Evolutionary conservation across 2,329 filamentous ascomycete genomes (phyloP).

Genomic region (Aspergillus luchuensis): DNA sequence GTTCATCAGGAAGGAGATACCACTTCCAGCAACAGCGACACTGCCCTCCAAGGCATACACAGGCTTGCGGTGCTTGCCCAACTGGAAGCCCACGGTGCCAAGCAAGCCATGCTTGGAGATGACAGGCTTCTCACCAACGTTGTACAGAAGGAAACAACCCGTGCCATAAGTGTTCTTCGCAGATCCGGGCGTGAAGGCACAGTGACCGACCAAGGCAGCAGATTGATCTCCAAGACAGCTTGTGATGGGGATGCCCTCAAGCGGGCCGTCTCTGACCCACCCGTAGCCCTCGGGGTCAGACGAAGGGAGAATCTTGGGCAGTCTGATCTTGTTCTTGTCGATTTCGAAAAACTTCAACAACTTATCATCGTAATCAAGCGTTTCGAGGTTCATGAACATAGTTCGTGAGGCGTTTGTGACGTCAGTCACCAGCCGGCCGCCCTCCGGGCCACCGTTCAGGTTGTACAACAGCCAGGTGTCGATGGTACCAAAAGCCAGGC

Average conservation of each 20-base stretch:
- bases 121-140: slow-evolving; percentile 81
- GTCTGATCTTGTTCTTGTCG: slow-evolving; percentile 67
- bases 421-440: slow-evolving; percentile 77
- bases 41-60: slow-evolving; percentile 83
- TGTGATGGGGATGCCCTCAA: slow-evolving; percentile 73
- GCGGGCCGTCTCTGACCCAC: slow-evolving; percentile 61
- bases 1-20: slow-evolving; percentile 73
- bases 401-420: slow-evolving; percentile 85
- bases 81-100: slow-evolving; percentile 84
- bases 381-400: slow-evolving; percentile 91
- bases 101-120: slow-evolving; percentile 81
- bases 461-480: slow-evolving; percentile 87
- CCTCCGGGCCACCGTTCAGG: slow-evolving; percentile 69
- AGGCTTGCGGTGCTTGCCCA: slow-evolving; percentile 67
- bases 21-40: slow-evolving; percentile 78
- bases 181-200: slow-evolving; percentile 76
- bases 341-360: slow-evolving; percentile 79
- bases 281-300: slow-evolving; percentile 75
- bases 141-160: slow-evolving; percentile 86
- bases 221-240: slow-evolving; percentile 87
- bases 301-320: slow-evolving; percentile 83
- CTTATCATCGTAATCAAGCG: slow-evolving; percentile 74
- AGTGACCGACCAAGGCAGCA: slow-evolving; percentile 80
- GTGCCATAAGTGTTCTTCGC: slow-evolving; percentile 94
- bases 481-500: slow-evolving; percentile 81